Evolutionary conservation across 441 rosid species (phyloP).

Genomic region (Corymbia citriodora): DNA sequence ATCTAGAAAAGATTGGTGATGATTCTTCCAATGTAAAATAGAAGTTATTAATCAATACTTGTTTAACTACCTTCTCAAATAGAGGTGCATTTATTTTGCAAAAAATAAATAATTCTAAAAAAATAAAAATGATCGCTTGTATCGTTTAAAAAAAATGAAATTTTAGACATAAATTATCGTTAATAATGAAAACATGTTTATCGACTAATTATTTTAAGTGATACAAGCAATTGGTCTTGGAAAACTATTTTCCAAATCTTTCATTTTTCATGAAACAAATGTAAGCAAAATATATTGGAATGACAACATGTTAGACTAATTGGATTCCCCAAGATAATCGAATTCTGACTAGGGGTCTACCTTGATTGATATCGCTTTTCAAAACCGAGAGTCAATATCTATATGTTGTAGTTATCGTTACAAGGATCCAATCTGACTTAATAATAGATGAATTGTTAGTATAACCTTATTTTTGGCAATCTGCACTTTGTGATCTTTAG

Average conservation of each 20-base stretch:
- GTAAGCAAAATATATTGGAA: neutral
- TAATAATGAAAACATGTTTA: neutral
- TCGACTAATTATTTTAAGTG: accelerated
- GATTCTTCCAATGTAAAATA: neutral
- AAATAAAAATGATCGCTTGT: no score
- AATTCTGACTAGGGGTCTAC: neutral
- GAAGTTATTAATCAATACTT: neutral
- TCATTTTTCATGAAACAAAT: neutral
- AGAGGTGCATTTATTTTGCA: neutral
- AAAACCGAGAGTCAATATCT: neutral
- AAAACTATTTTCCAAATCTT: no score
- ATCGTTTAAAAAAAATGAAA: no score
- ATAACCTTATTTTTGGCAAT: neutral
- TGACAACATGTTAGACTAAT: neutral
- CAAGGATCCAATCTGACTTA: neutral
- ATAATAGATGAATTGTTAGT: neutral
- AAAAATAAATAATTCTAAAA: neutral
- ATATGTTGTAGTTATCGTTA: neutral
- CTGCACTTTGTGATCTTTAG: neutral
- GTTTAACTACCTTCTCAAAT: neutral
- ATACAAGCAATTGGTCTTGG: accelerated
- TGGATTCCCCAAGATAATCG: neutral
- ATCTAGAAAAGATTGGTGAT: neutral
- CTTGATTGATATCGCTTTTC: accelerated
- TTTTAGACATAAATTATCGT: neutral